Base-by-base conservation (phyloP, 179 eudicot species). In the Amaranthus tricolor region DNA sequence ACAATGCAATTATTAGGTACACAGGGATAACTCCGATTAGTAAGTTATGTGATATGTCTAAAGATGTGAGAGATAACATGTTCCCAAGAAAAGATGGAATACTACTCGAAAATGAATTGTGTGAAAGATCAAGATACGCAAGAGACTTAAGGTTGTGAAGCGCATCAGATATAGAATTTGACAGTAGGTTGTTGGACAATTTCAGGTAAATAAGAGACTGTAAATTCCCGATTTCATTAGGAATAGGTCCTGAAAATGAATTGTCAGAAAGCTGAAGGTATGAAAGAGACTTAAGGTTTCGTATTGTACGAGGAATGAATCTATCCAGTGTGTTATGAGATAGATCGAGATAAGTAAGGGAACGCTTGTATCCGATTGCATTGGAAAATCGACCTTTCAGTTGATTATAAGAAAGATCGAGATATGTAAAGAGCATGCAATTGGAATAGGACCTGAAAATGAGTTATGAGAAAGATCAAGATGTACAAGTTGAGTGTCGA, bases 1-100 rank as follows among this genome's bases (percentile, higher is more conserved):
- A n/a, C n/a, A n/a, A n/a, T n/a, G n/a, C n/a, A n/a, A n/a, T n/a
- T n/a, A n/a, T n/a, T n/a, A n/a, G n/a, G n/a, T n/a, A n/a, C n/a
- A n/a, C n/a, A n/a, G 72, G 56, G 21, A 77, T 64, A 3, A 44
- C n/a, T 57, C 76, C 80, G 0, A 49, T n/a, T 43, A 77, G n/a
- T 24, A 31, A 24, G 76, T 77, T 77, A 12, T 13, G 0, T 1
- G 75, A 63, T 56, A 77, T 9, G 56, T 64, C 71, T 2, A 77
- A 43, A 64, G 63, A 16, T 21, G n/a, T 11, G 20, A 71, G 66
- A 3, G 43, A 60, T 15, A 5, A 6, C n/a, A 70, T n/a, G 54
- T 61, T 52, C 48, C 51, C 49, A 9, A 66, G 6, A 19, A 51
- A 9, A 31, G 16, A 12, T 12, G 78, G 82, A 58, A 79, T 74